A percentile compares a stretch with the other conserved stretches of the same genome.
These are phyloP conservation scores for Synchytrium microbalum DNA, from an alignment of 371 early-diverging fungal genomes.

Conservation along the genomic window DNA sequence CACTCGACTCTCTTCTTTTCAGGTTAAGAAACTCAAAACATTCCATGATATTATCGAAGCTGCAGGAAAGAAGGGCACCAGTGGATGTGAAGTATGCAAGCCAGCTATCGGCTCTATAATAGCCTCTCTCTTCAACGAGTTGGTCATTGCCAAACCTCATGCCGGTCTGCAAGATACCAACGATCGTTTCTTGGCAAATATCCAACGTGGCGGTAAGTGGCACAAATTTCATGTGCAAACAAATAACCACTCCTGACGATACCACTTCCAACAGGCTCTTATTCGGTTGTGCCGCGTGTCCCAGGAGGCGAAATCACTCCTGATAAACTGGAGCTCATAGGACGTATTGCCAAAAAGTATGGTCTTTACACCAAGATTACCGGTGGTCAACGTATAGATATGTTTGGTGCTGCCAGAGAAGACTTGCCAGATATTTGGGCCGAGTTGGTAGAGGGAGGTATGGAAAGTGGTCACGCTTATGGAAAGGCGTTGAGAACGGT, in stretches of 20 bases:
- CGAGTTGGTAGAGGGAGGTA: constrained; percentile 49
- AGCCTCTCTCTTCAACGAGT: constrained; percentile 59
- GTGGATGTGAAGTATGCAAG: constrained; percentile 57
- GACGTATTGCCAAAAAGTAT: constrained; percentile 52
- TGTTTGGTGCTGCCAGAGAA: constrained; percentile 57
- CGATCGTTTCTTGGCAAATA: constrained; percentile 62
- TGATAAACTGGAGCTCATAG: constrained; percentile 51
- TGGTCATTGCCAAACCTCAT: constrained; percentile 41
- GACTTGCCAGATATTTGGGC: constrained; percentile 61
- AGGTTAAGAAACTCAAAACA: constrained; percentile 43
- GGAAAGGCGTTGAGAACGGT: constrained; percentile 65
- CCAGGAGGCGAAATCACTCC: constrained; percentile 63
- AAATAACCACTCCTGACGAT: too few relatives aligned
- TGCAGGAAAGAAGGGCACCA: constrained; percentile 34
- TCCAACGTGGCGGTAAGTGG: constrained; percentile 66
- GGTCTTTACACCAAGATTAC: constrained; percentile 47
- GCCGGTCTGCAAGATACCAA: constrained; percentile 59
- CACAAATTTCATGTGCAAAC: too few relatives aligned
- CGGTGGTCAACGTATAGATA: constrained; percentile 24
- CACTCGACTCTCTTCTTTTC: too few relatives aligned
- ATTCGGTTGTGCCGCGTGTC: constrained; percentile 58
- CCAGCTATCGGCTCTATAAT: constrained; percentile 57
- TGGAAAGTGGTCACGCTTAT: constrained; percentile 64
- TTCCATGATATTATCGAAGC: constrained; percentile 42
- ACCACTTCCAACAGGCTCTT: too few relatives aligned